Evolutionary conservation across 805 yeast species (phyloP).

Genomic region (Saturnispora sekii): DNA sequence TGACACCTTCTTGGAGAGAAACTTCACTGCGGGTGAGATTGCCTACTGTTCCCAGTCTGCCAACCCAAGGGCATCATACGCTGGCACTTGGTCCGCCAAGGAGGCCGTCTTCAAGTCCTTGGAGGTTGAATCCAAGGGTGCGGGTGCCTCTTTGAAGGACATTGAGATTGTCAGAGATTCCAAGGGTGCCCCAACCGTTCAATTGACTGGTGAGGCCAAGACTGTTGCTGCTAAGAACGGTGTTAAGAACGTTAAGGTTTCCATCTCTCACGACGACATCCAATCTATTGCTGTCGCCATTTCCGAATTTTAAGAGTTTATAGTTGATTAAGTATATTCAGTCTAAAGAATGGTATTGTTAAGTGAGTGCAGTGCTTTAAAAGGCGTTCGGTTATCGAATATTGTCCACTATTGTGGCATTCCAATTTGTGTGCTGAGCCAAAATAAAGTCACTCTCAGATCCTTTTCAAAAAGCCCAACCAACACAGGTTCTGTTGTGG

Average conservation of each 20-base stretch:
- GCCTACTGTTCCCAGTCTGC: conserved; percentile 69
- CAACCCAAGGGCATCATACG: conserved; percentile 77
- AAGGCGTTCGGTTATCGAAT: neutral
- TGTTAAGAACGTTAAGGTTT: conserved; percentile 63
- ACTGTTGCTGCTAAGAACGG: conserved; percentile 64
- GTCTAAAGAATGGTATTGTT: neutral
- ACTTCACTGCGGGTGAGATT: conserved; percentile 77
- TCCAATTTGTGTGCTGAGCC: too few relatives aligned
- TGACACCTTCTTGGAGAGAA: conserved; percentile 83
- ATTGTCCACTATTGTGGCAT: too few relatives aligned
- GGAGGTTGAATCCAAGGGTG: conserved; percentile 83
- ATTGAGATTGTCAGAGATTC: conserved; percentile 73
- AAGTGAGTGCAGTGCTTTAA: neutral
- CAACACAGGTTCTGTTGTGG: too few relatives aligned
- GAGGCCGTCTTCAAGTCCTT: conserved; percentile 97
- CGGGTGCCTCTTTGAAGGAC: conserved; percentile 87
- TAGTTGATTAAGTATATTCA: neutral
- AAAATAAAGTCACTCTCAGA: too few relatives aligned
- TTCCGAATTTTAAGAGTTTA: conserved; percentile 36
- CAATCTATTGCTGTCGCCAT: conserved; percentile 98
- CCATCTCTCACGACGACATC: conserved; percentile 92
- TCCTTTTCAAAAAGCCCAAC: too few relatives aligned
- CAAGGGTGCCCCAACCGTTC: conserved; percentile 77
- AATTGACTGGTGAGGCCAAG: conserved; percentile 66
- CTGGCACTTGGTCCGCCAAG: conserved; percentile 99